Conservation (phyloP, 257 asterid genomes). For the Solanum chmielewskii region DNA sequence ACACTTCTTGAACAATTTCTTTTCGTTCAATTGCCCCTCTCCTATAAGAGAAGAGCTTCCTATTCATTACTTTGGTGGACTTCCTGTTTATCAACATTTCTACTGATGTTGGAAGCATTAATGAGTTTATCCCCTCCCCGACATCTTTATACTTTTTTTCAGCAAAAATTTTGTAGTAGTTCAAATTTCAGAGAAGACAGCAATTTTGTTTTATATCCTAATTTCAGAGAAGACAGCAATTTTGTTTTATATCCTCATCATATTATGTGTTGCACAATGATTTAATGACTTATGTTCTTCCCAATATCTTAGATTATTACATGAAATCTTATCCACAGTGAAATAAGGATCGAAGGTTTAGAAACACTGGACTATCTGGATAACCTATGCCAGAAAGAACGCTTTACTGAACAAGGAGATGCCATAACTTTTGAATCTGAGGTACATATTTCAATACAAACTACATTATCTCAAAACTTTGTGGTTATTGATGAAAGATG, state of each 20-base stretch:
- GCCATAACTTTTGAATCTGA: constrained; percentile 93
- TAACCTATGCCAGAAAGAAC: constrained; percentile 65
- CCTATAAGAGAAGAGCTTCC: background rate
- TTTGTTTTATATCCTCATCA: background rate
- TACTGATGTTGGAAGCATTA: background rate
- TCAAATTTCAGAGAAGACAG: background rate
- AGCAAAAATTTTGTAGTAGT: background rate
- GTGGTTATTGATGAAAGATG: background rate
- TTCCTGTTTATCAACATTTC: background rate
- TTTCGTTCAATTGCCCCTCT: background rate
- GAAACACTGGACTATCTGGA: constrained; percentile 91
- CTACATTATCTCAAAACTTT: background rate
- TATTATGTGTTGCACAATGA: background rate
- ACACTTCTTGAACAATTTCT: background rate
- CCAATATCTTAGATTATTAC: background rate
- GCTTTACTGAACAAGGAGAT: constrained; percentile 91
- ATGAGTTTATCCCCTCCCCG: background rate
- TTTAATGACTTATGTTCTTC: background rate
- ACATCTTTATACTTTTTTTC: background rate
- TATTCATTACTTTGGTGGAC: background rate
- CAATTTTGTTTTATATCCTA: background rate
- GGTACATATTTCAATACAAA: constrained; percentile 26
- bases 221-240: background rate
- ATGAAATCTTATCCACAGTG: constrained; percentile 34
- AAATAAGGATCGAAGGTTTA: constrained; percentile 85